Base-by-base conservation (phyloP, 179 eudicot species). In the Drosera spatulata region DNA sequence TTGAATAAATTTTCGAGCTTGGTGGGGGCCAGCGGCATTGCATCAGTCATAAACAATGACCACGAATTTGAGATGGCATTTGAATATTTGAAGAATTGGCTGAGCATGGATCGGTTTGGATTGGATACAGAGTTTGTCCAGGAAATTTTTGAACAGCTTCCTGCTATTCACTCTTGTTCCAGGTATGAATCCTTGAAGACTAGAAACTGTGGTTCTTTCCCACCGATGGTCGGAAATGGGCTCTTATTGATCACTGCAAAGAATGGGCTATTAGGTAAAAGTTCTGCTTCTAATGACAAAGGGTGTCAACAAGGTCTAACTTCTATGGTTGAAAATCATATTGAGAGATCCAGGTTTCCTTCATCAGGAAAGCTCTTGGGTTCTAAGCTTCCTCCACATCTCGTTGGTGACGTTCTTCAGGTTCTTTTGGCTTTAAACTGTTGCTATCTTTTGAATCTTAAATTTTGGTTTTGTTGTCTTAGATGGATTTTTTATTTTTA, bases 61-160 rank as follows among this genome's bases (percentile, higher is more conserved):
- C 71, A 69, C 37, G 89, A 84, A 61, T 77, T 80, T 63, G 77
- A 68, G 40, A 40, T 61, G 61, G 63, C 77, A 15, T 57, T 72
- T 66, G 80, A 72, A 56, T 65, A 68, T 69, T 64, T 93, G 60
- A 68, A 69, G 61, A 64, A 68, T 49, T 93, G 96, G 99, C 70
- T 93, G 60, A 69, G 69, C 53, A 56, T 71, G 49, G 96, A 93
- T 71, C 82, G 99, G 62, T 93, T 88, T 72, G 98, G 95, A 50
- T 71, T 93, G 59, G 93, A 93, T 67, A 72, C 63, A n/a, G 98
- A 79, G 50, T 88, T 93, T 69, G 90, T 93, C 47, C 96, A 80
- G 65, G 99, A 93, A 69, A 77, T 86, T 61, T 49, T 93, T 52
- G 99, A 93, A 67, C 82, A 82, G 63, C 86, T 80, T 70, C 93